Evolutionary conservation across 495 filamentous ascomycete genomes (phyloP), one percentile per base, ranked within the genome.

Genomic region (Acidomyces sp.): DNA sequence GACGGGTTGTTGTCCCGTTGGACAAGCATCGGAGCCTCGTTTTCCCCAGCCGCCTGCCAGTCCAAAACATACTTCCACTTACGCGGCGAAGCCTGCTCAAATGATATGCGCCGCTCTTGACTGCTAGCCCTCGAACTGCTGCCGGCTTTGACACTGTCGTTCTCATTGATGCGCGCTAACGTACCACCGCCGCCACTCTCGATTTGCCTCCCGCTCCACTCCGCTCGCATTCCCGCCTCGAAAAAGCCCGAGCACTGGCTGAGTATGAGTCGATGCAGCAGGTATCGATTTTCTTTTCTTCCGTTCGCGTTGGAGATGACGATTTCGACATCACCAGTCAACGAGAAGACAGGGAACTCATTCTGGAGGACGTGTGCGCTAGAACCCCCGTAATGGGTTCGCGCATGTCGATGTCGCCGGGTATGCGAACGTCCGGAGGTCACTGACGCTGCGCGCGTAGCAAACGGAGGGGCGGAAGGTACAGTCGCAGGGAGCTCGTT

Each of bases 231-330:
- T 53, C 82, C 83, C 23, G 84, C 82, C 61, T 92, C 82, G 61
- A 93, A 94, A 62, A 92, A 93, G 1, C 85, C 85, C 10, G 85
- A 92, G 53, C 82, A 88, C 62, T 90, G 80, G 25, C 80, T 73
- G 49, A 94, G 61, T 19, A 86, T 92, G 51, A 93, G 64, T 28
- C 77, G 71, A 60, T 94, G 86, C 15, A 94, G 71, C 27, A 93
- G 70, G 55, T 93, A 94, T 18, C 82, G 72, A 55, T 77, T 78
- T 59, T 87, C 82, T 46, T 80, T 77, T 26, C 75, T 68, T 35
- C 74, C 76, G 25, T 53, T 39, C 23, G 25, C 13, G 16, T 70
- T 75, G 43, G 70, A 67, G 44, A 93, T 76, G 27, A 88, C 54
- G 45, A 94, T 83, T 64, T 94, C 86, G 49, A 92, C 83, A 58